Conservation (phyloP, 2,329 filamentous ascomycete genomes). For the Fusarium concolor region DNA sequence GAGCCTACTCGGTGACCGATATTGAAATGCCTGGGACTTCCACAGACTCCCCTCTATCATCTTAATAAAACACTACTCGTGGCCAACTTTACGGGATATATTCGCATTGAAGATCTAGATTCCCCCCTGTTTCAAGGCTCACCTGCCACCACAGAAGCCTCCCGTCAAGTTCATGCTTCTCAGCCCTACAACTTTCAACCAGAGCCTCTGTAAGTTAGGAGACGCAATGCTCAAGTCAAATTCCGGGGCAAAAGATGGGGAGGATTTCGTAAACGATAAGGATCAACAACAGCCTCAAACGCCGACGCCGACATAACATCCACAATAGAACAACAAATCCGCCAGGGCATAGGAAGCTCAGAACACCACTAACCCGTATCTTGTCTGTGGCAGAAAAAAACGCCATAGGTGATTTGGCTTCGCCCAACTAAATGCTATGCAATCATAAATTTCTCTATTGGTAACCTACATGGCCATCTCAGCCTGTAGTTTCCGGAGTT, state of each 20-base stretch:
- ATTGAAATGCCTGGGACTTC: neutral
- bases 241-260: constrained; percentile 33
- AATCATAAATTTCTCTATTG: constrained; percentile 27
- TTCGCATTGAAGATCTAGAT: constrained; percentile 47
- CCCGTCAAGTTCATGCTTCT: neutral
- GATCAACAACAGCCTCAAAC: constrained; percentile 45
- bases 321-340: constrained; percentile 41
- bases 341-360: constrained; percentile 29
- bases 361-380: constrained; percentile 26
- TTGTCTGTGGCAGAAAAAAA: constrained; percentile 29
- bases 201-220: neutral
- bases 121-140: constrained; percentile 35
- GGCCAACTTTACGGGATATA: constrained; percentile 29
- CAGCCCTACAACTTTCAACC: constrained; percentile 2
- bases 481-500: constrained; percentile 90
- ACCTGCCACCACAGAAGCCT: constrained; percentile 8
- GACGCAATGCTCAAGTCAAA: constrained; percentile 23
- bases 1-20: too few species aligned
- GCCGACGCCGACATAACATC: constrained; percentile 51
- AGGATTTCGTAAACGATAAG: constrained; percentile 38
- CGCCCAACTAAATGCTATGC: constrained; percentile 45
- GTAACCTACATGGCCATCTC: constrained; percentile 90
- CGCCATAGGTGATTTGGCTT: constrained; percentile 14
- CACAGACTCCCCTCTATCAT: neutral
- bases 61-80: neutral